Conservation (phyloP, 495 filamentous ascomycete species). For the Penicillium turbatum region DNA sequence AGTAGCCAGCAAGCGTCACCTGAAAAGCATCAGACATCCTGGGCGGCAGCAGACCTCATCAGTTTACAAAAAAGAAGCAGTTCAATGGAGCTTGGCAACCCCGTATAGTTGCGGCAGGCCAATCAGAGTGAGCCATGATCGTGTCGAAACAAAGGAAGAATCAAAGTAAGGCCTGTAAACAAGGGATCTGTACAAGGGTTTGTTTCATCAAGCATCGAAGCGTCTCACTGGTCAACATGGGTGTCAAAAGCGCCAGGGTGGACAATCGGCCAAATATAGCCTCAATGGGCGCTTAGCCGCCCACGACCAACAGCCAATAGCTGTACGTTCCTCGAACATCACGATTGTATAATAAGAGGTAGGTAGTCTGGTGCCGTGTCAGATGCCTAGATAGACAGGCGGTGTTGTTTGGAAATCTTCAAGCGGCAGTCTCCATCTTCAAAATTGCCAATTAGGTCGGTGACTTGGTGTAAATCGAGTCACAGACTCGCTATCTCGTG, state of each 20-base stretch:
- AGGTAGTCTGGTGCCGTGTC: background rate
- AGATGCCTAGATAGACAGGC: background rate
- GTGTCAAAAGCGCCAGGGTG: constrained; percentile 10
- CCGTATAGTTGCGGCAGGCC: constrained; percentile 6
- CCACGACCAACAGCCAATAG: constrained; percentile 19
- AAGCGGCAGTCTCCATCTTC: background rate
- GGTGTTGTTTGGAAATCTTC: background rate
- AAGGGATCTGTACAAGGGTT: constrained; percentile 5
- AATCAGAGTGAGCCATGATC: constrained; percentile 12
- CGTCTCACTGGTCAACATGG: constrained; percentile 9
- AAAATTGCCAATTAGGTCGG: background rate
- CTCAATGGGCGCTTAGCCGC: constrained; percentile 21
- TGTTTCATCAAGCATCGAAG: constrained; percentile 23
- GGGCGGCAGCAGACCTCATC: constrained; percentile 14
- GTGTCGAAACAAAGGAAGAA: constrained; percentile 16
- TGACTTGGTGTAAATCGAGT: background rate
- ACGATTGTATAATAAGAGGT: background rate
- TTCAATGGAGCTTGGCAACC: constrained; percentile 12
- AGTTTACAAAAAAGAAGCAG: constrained; percentile 14
- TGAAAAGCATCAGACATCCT: background rate
- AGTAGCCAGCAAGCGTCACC: background rate
- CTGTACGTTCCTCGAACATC: constrained; percentile 12
- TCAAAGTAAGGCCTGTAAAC: constrained; percentile 18
- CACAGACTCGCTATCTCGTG: background rate
- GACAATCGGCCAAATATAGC: constrained; percentile 22